phyloP scores from a whole-genome alignment of 768 basidiomycete genomes.

The Leccinum olivaceopallidum region DNA sequence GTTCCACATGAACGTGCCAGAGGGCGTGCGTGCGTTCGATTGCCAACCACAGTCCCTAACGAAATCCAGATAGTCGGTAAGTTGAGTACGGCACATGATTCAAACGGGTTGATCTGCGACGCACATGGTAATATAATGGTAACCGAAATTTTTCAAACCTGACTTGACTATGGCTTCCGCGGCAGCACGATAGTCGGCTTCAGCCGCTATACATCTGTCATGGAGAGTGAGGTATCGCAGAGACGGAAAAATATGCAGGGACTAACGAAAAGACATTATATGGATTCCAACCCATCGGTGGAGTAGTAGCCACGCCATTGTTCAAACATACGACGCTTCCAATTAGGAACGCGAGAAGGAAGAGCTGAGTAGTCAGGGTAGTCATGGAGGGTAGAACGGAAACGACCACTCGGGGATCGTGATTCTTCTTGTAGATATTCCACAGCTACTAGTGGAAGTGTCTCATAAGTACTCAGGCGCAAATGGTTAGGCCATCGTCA shows the following conservation, averaged over 20 bases:
- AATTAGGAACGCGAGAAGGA: background rate
- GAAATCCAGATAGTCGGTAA: background rate
- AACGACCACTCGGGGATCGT: background rate
- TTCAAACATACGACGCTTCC: background rate
- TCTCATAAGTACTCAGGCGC: background rate
- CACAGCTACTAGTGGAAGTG: background rate
- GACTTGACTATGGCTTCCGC: conserved; percentile 5
- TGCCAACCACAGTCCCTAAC: conserved; percentile 19
- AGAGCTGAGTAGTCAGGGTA: background rate
- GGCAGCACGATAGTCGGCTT: conserved; percentile 9
- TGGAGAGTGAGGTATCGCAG: background rate
- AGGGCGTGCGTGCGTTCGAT: conserved; percentile 2
- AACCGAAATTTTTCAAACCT: conserved; percentile 8
- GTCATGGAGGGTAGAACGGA: background rate
- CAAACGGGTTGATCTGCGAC: background rate
- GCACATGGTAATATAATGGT: conserved; percentile 13
- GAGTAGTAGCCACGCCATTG: conserved; percentile 14
- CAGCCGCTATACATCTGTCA: conserved; percentile 9
- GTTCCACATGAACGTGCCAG: conserved; percentile 12
- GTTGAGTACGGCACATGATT: background rate
- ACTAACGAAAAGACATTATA: conserved; percentile 17
- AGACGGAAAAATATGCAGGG: background rate
- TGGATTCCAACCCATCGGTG: conserved; percentile 21
- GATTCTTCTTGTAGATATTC: background rate
- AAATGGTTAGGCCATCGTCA: background rate